These are phyloP conservation scores for Trichomonas vaginalis DNA, from an alignment of 208 protist genomes.

Conservation along the genomic window DNA sequence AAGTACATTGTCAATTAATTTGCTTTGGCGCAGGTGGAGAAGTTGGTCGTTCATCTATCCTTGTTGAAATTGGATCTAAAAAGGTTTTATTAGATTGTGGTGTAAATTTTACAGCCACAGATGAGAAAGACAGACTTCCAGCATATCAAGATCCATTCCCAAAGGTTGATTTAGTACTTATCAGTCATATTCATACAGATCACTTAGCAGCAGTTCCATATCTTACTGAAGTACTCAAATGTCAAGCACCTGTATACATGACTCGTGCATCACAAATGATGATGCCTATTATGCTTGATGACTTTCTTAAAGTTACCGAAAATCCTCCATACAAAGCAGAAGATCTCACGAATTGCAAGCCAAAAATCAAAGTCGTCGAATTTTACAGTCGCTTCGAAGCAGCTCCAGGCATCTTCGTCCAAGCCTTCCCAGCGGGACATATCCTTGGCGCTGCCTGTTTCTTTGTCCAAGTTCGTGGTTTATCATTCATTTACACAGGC, in stretches of 20 bases:
- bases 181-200: neutral
- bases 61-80: neutral
- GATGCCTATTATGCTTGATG: neutral
- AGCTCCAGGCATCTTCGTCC: neutral
- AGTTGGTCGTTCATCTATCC: neutral
- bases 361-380: neutral
- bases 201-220: neutral
- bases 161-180: neutral
- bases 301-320: slow-evolving; percentile 1
- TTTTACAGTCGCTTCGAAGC: neutral
- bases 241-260: neutral
- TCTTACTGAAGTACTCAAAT: neutral
- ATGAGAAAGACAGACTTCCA: neutral
- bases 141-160: too few species aligned
- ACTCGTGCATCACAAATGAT: neutral
- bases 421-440: neutral
- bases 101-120: neutral
- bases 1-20: neutral
- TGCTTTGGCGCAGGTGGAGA: neutral
- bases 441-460: neutral
- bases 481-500: neutral
- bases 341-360: neutral
- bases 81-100: neutral
- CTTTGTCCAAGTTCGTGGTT: neutral
- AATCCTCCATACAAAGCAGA: neutral